A percentile compares a stretch with the other conserved stretches of the same genome.
phyloP scores from a whole-genome alignment of 2,329 filamentous ascomycete genomes.

The Fusarium xyrophilum region DNA sequence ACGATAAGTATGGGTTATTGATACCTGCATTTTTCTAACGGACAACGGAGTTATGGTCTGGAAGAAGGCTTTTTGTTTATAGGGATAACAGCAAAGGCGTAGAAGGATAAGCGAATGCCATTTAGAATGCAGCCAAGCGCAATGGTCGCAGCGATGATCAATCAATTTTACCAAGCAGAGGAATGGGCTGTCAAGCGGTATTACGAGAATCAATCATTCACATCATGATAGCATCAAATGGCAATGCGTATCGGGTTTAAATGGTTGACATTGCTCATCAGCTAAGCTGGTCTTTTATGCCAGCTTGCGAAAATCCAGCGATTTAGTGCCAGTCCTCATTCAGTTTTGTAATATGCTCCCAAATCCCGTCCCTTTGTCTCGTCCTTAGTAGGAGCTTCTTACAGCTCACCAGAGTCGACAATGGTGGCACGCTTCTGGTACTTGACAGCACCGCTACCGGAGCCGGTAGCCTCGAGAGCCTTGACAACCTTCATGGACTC shows the following conservation, averaged over 20 bases:
- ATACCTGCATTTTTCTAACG: conserved; percentile 8
- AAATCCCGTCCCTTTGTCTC: conserved; percentile 20
- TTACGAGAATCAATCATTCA: conserved; percentile 1
- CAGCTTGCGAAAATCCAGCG: conserved; percentile 27
- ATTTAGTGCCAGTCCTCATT: conserved; percentile 30
- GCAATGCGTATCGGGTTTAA: conserved; percentile 19
- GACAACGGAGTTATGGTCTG: conserved; percentile 38
- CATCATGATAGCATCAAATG: not conserved
- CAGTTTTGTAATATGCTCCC: conserved; percentile 31
- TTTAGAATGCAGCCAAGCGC: conserved; percentile 14
- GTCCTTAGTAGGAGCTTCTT: conserved; percentile 40
- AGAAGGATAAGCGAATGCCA: conserved; percentile 29
- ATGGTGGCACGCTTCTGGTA: conserved; percentile 69
- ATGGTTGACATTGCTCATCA: conserved; percentile 32
- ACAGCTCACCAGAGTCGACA: conserved; percentile 58
- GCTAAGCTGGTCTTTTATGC: conserved; percentile 28
- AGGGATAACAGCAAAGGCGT: conserved; percentile 38
- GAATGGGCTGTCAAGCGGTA: not conserved
- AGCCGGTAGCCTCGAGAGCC: conserved; percentile 68
- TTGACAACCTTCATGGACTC: conserved; percentile 61
- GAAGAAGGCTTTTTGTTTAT: conserved; percentile 21
- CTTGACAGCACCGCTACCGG: conserved; percentile 60
- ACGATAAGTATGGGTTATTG: not conserved
- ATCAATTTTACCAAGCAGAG: not conserved
- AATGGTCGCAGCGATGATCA: conserved; percentile 7